phyloP scores from a whole-genome alignment of 2,329 filamentous ascomycete species.

The Sphaerostilbella broomeana region DNA sequence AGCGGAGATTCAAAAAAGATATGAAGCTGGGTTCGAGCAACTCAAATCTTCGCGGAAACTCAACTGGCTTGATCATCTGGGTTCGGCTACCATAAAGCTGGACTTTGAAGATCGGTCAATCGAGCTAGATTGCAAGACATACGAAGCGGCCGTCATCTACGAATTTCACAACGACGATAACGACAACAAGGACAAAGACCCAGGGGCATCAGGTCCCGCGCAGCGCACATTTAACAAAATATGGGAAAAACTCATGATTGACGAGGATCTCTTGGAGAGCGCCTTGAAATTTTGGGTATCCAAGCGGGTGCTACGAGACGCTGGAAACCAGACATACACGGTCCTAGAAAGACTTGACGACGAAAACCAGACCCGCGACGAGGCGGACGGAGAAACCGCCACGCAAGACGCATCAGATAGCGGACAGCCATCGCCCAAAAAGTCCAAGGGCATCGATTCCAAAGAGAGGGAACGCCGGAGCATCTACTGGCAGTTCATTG shows the following conservation, averaged over 20 bases:
- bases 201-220: constrained; percentile 27
- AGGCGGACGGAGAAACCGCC: constrained; percentile 27
- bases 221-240: constrained; percentile 47
- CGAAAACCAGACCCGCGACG: constrained; percentile 20
- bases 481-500: constrained; percentile 86
- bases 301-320: constrained; percentile 57
- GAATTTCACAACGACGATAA: constrained; percentile 57
- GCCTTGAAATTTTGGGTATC: constrained; percentile 67
- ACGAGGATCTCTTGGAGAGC: constrained; percentile 61
- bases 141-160: constrained; percentile 82
- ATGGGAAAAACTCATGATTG: constrained; percentile 58
- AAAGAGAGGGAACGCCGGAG: constrained; percentile 54
- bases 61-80: constrained; percentile 79
- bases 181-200: constrained; percentile 35
- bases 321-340: constrained; percentile 48
- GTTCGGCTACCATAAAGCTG: constrained; percentile 72
- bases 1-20: constrained; percentile 56
- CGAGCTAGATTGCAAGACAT: constrained; percentile 66
- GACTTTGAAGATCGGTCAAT: constrained; percentile 76
- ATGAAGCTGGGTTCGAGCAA: constrained; percentile 68
- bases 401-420: constrained; percentile 19
- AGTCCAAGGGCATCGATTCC: constrained; percentile 51
- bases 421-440: constrained; percentile 38
- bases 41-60: constrained; percentile 81
- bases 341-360: constrained; percentile 61